phyloP scores from a whole-genome alignment of 768 basidiomycete species.

The Kwoniella newhampshirensis region DNA sequence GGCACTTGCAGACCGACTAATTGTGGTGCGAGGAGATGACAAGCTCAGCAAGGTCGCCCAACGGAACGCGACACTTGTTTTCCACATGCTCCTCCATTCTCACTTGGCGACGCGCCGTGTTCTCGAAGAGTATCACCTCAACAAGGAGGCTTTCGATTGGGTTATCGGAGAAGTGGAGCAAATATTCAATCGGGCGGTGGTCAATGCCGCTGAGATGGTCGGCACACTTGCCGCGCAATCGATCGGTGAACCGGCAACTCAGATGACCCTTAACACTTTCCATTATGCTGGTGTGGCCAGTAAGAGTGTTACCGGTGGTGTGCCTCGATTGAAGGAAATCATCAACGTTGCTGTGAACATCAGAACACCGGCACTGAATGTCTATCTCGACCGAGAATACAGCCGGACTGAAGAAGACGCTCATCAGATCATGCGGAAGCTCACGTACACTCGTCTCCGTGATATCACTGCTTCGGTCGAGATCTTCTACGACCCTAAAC shows the following conservation, averaged over 20 bases:
- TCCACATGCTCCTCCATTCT: constrained; percentile 88
- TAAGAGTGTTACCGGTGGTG: constrained; percentile 99
- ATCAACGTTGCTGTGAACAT: constrained; percentile 99
- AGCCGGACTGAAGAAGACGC: constrained; percentile 65
- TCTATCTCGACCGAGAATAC: constrained; percentile 59
- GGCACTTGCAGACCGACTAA: constrained; percentile 70
- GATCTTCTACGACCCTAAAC: constrained; percentile 97
- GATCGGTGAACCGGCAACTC: constrained; percentile 98
- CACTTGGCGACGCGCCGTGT: constrained; percentile 84
- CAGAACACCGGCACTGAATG: constrained; percentile 94
- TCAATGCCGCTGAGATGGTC: constrained; percentile 97
- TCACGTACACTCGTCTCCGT: constrained; percentile 88
- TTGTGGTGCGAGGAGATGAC: constrained; percentile 87
- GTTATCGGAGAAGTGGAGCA: constrained; percentile 92
- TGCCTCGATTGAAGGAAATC: constrained; percentile 97
- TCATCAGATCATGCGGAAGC: constrained; percentile 52
- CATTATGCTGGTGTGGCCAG: constrained; percentile 99
- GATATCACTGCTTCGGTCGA: constrained; percentile 94
- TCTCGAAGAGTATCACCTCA: constrained; percentile 82
- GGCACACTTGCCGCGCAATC: constrained; percentile 97
- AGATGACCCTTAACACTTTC: constrained; percentile 99
- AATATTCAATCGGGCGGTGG: constrained; percentile 90
- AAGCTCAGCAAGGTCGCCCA: constrained; percentile 72
- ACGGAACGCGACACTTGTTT: constrained; percentile 82
- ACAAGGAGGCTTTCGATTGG: constrained; percentile 95